Percentiles rank a stretch among this genome's conserved stretches.
Evolutionary conservation across 1,284 basidiomycete genomes (phyloP).

Genomic region (Microstroma glucosiphilum): DNA sequence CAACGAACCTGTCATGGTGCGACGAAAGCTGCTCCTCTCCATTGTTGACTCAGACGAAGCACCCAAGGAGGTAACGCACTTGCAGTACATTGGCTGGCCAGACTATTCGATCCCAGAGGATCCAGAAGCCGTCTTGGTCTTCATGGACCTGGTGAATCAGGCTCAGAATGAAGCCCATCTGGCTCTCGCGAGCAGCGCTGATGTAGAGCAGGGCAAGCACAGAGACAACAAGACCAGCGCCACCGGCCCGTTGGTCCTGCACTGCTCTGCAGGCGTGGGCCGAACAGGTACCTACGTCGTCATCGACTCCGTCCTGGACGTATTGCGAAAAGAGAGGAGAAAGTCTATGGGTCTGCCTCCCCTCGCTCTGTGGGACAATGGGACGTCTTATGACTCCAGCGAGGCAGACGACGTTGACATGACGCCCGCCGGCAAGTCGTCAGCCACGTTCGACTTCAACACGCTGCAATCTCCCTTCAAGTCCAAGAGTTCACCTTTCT

Average conservation of each 20-base stretch:
- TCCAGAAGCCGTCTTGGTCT: constrained; percentile 31
- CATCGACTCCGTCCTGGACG: constrained; percentile 38
- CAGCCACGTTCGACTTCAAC: too few relatives aligned
- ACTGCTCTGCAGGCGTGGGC: constrained; percentile 50
- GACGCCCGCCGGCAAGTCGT: constrained; percentile 14
- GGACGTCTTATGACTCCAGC: neutral
- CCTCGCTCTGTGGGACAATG: constrained; percentile 1
- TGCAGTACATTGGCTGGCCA: constrained; percentile 49
- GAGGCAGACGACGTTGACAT: constrained; percentile 24
- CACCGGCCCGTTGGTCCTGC: constrained; percentile 41
- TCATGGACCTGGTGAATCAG: constrained; percentile 31
- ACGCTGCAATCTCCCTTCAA: too few relatives aligned
- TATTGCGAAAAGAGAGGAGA: constrained; percentile 21
- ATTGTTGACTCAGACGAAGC: constrained; percentile 18
- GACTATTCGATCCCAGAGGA: constrained; percentile 46
- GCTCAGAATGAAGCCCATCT: constrained; percentile 28
- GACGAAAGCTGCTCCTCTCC: constrained; percentile 29
- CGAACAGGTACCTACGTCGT: constrained; percentile 45
- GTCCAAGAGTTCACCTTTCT: too few relatives aligned
- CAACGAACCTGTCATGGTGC: constrained; percentile 22
- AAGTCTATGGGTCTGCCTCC: constrained; percentile 7
- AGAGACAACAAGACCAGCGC: neutral
- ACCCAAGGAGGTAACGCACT: constrained; percentile 26
- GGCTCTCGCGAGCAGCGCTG: constrained; percentile 12
- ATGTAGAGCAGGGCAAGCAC: neutral